Percentiles rank a stretch among this genome's conserved stretches.
Evolutionary conservation across 1,139 yeast species (phyloP).

Genomic region (Yamadazyma blattariae): DNA sequence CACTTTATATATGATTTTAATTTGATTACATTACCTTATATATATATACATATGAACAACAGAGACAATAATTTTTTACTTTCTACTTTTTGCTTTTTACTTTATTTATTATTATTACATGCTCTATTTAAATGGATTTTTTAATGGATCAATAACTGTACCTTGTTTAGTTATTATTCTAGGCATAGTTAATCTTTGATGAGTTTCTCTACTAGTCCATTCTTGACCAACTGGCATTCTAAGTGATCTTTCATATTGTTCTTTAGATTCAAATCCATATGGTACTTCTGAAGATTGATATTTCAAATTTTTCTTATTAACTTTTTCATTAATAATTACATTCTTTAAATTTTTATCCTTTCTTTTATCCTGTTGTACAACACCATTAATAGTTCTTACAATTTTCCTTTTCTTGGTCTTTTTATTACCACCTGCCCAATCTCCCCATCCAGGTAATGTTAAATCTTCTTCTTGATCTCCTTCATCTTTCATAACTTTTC

Average conservation of each 20-base stretch:
- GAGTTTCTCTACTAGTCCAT: slow-evolving; percentile 88
- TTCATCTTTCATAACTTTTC: slow-evolving; percentile 65
- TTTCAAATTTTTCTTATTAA: slow-evolving; percentile 78
- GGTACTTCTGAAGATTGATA: slow-evolving; percentile 88
- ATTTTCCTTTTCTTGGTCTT: slow-evolving; percentile 60
- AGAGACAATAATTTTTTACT: no score
- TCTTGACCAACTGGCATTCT: slow-evolving; percentile 98
- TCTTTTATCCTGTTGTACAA: slow-evolving; percentile 66
- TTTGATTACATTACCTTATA: no score
- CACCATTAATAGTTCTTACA: slow-evolving; percentile 70
- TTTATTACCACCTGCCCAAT: slow-evolving; percentile 65
- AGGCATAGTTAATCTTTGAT: slow-evolving; percentile 88
- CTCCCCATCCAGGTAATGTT: slow-evolving; percentile 95
- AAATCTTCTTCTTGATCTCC: slow-evolving; percentile 84
- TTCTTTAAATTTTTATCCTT: slow-evolving; percentile 71
- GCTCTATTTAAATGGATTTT: slow-evolving; percentile 58
- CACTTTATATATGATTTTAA: slow-evolving; percentile 7
- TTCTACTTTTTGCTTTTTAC: not conserved
- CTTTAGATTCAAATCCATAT: slow-evolving; percentile 88
- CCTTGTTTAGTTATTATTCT: slow-evolving; percentile 85
- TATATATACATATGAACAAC: not conserved
- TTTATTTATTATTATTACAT: not conserved
- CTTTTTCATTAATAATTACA: slow-evolving; percentile 87
- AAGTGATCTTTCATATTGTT: slow-evolving; percentile 90
- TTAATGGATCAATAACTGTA: slow-evolving; percentile 84